These are phyloP conservation scores for Zizania latifolia DNA, from an alignment of 176 grass and related monocot genomes.

Conservation along the genomic window DNA sequence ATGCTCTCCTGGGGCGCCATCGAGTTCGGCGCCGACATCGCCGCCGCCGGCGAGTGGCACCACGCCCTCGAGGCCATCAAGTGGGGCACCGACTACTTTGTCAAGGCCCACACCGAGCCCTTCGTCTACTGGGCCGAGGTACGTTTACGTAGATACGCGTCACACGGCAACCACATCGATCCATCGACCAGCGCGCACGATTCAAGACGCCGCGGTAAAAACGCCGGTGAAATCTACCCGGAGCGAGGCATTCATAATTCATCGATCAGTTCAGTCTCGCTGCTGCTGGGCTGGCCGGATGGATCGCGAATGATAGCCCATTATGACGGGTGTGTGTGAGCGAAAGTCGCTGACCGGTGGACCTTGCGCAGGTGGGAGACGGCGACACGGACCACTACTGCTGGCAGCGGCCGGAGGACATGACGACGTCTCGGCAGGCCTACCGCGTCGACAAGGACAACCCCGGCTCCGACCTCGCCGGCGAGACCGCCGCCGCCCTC, in stretches of 20 bases:
- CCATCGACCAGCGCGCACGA: background rate
- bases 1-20: constrained; percentile 80
- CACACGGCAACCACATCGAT: background rate
- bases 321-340: constrained; percentile 8
- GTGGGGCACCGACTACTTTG: constrained; percentile 94
- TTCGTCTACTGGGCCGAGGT: constrained; percentile 90
- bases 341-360: background rate
- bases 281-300: background rate
- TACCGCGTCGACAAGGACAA: constrained; percentile 77
- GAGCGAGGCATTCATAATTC: background rate
- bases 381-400: constrained; percentile 95
- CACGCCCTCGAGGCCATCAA: constrained; percentile 88
- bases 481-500: constrained; percentile 79
- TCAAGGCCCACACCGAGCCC: constrained; percentile 88
- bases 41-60: constrained; percentile 44
- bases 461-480: constrained; percentile 79
- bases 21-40: constrained; percentile 65
- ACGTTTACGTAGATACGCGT: background rate
- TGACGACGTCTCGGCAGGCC: constrained; percentile 88
- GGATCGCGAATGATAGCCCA: background rate
- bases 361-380: constrained; percentile 58
- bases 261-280: background rate
- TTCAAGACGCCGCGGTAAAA: background rate
- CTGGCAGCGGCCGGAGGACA: constrained; percentile 94
- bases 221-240: background rate